phyloP scores from a whole-genome alignment of 1,139 yeast species.

The Yamadazyma friedrichii region DNA sequence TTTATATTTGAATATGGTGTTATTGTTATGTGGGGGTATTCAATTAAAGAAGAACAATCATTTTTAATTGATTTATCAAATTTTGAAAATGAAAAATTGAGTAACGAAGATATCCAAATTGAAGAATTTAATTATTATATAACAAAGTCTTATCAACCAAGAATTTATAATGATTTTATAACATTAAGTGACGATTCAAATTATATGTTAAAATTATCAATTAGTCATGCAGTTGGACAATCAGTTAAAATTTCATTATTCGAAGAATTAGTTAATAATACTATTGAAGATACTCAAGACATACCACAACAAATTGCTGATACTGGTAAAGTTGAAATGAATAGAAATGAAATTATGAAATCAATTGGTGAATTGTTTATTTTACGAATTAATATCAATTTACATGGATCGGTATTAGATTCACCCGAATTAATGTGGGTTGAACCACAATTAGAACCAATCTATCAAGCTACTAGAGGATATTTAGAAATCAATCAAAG shows the following conservation, averaged over 20 bases:
- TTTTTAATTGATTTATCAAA: slow-evolving; percentile 79
- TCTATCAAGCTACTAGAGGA: slow-evolving; percentile 94
- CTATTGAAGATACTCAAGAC: slow-evolving; percentile 95
- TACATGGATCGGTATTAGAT: slow-evolving; percentile 93
- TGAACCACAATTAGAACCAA: slow-evolving; percentile 95
- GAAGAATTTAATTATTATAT: slow-evolving; percentile 95
- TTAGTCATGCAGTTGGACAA: slow-evolving; percentile 90
- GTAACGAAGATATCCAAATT: slow-evolving; percentile 86
- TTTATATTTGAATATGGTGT: slow-evolving; percentile 95
- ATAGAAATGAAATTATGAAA: slow-evolving; percentile 91
- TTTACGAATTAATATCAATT: slow-evolving; percentile 81
- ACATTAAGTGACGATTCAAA: slow-evolving; percentile 88
- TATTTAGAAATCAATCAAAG: slow-evolving; percentile 92
- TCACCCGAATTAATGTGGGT: slow-evolving; percentile 99
- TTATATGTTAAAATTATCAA: slow-evolving; percentile 84
- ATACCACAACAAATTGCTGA: slow-evolving; percentile 94
- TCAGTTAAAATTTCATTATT: slow-evolving; percentile 90
- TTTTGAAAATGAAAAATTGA: slow-evolving; percentile 87
- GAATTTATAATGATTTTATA: slow-evolving; percentile 92
- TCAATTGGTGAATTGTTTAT: slow-evolving; percentile 94
- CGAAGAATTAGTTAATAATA: slow-evolving; percentile 92
- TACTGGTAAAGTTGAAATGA: slow-evolving; percentile 93
- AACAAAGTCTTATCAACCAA: slow-evolving; percentile 89
- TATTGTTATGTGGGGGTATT: slow-evolving; percentile 92
- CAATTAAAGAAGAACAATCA: slow-evolving; percentile 77